Evolutionary conservation across 2,329 filamentous ascomycete genomes (phyloP).

Genomic region (Colletotrichum sp.): DNA sequence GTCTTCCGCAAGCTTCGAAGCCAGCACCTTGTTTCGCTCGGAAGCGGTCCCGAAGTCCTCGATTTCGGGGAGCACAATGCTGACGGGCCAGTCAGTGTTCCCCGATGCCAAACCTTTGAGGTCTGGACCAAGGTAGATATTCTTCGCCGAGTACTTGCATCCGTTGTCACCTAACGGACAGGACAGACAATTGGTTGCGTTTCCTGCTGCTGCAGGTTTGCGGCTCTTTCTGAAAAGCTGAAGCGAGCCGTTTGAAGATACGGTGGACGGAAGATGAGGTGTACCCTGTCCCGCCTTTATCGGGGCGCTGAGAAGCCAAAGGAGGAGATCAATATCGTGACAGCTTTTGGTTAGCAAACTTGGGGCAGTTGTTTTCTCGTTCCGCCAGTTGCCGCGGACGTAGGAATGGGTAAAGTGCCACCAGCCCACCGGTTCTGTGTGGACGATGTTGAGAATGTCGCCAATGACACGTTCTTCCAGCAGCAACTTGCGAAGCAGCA

Average conservation of each 20-base stretch:
- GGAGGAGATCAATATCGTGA: constrained; percentile 90
- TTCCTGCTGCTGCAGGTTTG: constrained; percentile 77
- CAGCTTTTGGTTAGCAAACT: constrained; percentile 94
- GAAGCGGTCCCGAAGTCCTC: constrained; percentile 68
- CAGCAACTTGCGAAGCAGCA: constrained; percentile 79
- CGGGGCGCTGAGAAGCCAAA: constrained; percentile 89
- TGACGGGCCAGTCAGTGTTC: constrained; percentile 80
- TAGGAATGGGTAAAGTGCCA: constrained; percentile 95
- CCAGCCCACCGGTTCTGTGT: constrained; percentile 94
- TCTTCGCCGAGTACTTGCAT: constrained; percentile 86
- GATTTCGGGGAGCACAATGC: constrained; percentile 90
- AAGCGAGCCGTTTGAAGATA: constrained; percentile 78
- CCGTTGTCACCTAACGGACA: constrained; percentile 73
- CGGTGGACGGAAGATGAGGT: constrained; percentile 75
- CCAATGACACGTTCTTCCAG: constrained; percentile 79
- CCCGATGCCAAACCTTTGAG: constrained; percentile 65
- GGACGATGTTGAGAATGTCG: constrained; percentile 83
- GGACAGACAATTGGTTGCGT: constrained; percentile 84
- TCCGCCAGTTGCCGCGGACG: constrained; percentile 93
- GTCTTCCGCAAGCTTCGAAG: constrained; percentile 54
- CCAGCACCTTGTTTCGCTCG: constrained; percentile 42
- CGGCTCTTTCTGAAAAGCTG: constrained; percentile 78
- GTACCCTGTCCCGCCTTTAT: constrained; percentile 46
- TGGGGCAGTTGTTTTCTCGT: constrained; percentile 75
- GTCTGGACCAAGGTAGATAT: constrained; percentile 77